Evolutionary conservation across 2,329 filamentous ascomycete species (phyloP), one percentile per base, ranked within the genome.

Genomic region (Aspergillus quadricinctus): DNA sequence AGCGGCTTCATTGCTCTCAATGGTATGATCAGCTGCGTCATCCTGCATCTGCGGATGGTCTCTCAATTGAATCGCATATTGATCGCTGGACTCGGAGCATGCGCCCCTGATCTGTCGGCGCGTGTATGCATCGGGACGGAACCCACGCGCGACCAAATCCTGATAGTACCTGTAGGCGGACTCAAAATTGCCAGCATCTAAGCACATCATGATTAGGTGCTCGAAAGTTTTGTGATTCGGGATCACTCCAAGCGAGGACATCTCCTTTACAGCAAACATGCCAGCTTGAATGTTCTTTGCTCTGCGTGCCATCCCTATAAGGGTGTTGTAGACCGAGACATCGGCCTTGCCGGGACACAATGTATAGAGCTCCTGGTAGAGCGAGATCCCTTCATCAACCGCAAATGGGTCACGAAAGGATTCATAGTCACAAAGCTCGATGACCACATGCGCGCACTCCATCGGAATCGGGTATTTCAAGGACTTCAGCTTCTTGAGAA

Each of bases 201-300:
- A 61, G 64, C 84, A 88, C 46, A 84, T 77, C 11, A 84, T 68
- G 17, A 88, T 80, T 10, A 88, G 72, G 4, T 81, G 76, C 61
- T 88, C 85, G 61, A 88, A 88, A 0, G 85, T 88, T 19, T 80
- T 61, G n/a, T 72, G 66, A 57, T 85, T 78, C 0, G 86, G 84
- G 17, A 75, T 64, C 28, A 88, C 71, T 7, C 75, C 74, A 8
- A 85, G 72, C 9, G 80, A 76, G 5, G 80, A 75, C 80, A 89
- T 86, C 64, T 89, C 86, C 17, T 80, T 77, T 9, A 83, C 80
- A 1, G 88, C 71, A 64, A 85, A 87, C 71, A 85, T 83, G 48
- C 84, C 84, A 5, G 81, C 72, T 40, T 81, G 76, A 56, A 83
- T 81, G 55, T 80, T 77, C 6, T 67, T 66, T 60, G 64, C 73